Evolutionary conservation across 2,329 filamentous ascomycete genomes (phyloP), one percentile per base, ranked within the genome.

Genomic region (Apiospora marii): DNA sequence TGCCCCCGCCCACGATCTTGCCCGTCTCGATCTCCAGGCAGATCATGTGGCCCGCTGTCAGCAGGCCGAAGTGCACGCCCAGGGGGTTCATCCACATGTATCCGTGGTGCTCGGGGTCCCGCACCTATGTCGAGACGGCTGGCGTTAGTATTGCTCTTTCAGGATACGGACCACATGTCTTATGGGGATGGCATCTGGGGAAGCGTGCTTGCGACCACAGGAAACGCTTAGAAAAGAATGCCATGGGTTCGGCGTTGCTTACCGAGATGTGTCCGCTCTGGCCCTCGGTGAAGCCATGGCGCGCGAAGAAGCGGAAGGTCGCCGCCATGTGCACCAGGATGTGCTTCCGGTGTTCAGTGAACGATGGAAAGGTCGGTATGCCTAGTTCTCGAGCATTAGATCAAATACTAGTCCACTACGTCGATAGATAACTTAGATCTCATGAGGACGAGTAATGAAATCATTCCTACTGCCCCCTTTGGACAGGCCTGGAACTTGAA

Each of bases 51-150:
- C 85, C 87, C 0, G 91, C 90, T 74, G 88, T 90, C 69, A 93
- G 84, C 73, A 91, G 81, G 5, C 87, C 91, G 78, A 93, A 94
- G 79, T 93, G 91, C 19, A 86, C 85, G 2, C 89, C 91, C 0
- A 93, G 72, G 82, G 91, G 83, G 89, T 93, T 87, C 79, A 92
- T 93, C 92, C 92, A 94, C 70, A 92, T 92, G 19, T 85, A 85
- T 73, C 89, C 83, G 0, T 83, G 82, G 75, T 88, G 84, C 79
- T 92, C 90, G 0, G 92, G 91, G 78, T 93, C 92, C 16, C 91
- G 86, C 1, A 93, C 53, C 53, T 61, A 12, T 22, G 27, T 30
- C 27, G 27, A 14, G 30, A 13, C 4, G 8, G 8, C 19, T n/a
- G 30, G 19, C 4, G 30, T 61, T 22, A 61, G 53, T 37, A 34